Percentiles rank a stretch among this genome's conserved stretches.
Evolutionary conservation across 2,329 filamentous ascomycete species (phyloP).

Genomic region (Fusarium poae): DNA sequence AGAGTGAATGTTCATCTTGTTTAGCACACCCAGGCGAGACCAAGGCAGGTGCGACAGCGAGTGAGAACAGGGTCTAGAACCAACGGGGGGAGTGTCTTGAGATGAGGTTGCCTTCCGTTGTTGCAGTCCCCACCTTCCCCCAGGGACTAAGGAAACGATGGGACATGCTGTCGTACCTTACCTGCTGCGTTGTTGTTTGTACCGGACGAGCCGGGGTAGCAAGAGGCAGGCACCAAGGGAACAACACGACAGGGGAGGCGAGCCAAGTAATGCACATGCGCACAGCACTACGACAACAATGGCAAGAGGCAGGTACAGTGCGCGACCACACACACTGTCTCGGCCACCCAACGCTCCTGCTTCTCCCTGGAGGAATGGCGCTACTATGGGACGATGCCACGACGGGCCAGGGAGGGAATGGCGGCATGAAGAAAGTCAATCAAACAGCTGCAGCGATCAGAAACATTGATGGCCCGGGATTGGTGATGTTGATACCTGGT

Average conservation of each 20-base stretch:
- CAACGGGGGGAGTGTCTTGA: conserved; percentile 37
- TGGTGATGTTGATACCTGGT: conserved; percentile 39
- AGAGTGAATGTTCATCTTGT: conserved; percentile 43
- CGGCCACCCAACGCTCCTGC: conserved; percentile 1
- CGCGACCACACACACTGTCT: conserved; percentile 32
- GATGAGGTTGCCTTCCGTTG: conserved; percentile 9
- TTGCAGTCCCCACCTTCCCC: conserved; percentile 9
- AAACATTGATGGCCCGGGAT: conserved; percentile 37
- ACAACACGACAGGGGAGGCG: conserved; percentile 20
- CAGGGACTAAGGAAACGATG: conserved; percentile 4
- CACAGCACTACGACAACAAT: conserved; percentile 27
- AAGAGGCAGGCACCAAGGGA: conserved; percentile 24
- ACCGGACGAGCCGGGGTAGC: conserved; percentile 35
- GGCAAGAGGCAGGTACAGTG: conserved; percentile 25
- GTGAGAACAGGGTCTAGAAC: conserved; percentile 25
- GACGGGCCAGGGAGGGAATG: conserved; percentile 36
- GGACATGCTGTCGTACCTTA: conserved; percentile 37
- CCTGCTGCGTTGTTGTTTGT: conserved; percentile 37
- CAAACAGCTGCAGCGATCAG: conserved; percentile 38
- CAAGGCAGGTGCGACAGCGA: conserved; percentile 32
- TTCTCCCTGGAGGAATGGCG: conserved; percentile 42
- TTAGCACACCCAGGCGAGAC: conserved; percentile 22
- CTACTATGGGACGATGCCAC: conserved; percentile 47
- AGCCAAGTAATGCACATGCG: conserved; percentile 24
- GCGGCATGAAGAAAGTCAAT: conserved; percentile 42